Conservation (phyloP, 2,329 filamentous ascomycete genomes). For the Paecilomyces dactylethromorphus region DNA sequence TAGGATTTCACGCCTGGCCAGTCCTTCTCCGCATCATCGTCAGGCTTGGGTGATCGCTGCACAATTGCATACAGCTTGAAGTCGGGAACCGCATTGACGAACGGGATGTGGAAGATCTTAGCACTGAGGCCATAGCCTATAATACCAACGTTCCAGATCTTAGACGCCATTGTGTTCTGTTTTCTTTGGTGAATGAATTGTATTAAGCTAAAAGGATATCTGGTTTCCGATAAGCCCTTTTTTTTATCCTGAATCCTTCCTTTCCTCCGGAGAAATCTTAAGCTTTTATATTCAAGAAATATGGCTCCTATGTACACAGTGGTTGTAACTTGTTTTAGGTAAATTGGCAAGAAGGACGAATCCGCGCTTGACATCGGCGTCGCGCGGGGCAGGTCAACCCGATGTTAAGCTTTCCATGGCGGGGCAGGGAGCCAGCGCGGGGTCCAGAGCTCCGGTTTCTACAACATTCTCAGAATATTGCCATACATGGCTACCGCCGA, state of each 20-base stretch:
- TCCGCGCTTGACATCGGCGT: neutral
- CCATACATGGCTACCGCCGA: neutral
- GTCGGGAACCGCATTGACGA: conserved; percentile 58
- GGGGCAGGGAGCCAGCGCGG: conserved; percentile 1
- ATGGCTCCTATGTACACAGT: neutral
- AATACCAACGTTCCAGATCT: conserved; percentile 50
- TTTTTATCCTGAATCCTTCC: neutral
- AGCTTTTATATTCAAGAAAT: neutral
- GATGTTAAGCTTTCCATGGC: conserved; percentile 1
- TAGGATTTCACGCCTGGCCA: conserved; percentile 60
- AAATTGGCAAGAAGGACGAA: neutral
- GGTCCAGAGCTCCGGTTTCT: neutral
- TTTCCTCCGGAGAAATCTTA: neutral
- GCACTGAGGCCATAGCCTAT: conserved; percentile 60
- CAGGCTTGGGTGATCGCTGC: conserved; percentile 60
- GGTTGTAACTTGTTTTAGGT: neutral
- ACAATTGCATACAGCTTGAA: conserved; percentile 69
- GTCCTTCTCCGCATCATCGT: conserved; percentile 62
- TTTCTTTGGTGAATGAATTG: neutral
- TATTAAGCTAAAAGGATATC: neutral
- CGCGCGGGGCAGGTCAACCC: conserved; percentile 9
- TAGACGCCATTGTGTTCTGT: conserved; percentile 29
- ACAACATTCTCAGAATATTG: neutral
- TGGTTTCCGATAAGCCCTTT: neutral
- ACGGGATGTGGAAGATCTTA: conserved; percentile 80